A percentile compares a stretch with the other conserved stretches of the same genome.
These are phyloP conservation scores for Colletotrichum aenigma DNA, from an alignment of 2,329 filamentous ascomycete genomes.

Conservation along the genomic window DNA sequence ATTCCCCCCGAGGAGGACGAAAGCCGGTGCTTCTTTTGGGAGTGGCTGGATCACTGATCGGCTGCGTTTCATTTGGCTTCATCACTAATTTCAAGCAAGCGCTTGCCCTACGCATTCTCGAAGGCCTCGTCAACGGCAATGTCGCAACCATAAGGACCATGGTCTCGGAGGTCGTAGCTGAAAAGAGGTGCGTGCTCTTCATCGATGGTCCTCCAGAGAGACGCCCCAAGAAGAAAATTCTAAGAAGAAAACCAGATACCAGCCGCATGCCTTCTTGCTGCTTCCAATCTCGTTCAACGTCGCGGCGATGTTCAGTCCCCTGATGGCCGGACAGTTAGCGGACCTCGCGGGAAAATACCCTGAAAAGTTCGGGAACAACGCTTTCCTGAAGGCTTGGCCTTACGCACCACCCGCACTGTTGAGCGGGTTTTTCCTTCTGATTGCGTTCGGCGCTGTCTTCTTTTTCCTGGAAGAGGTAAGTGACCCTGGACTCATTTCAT, in stretches of 20 bases:
- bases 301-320: neutral
- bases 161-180: conserved; percentile 2
- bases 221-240: neutral
- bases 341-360: conserved; percentile 4
- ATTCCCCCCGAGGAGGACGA: neutral
- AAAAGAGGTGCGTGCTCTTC: neutral
- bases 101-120: neutral
- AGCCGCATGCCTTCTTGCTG: neutral
- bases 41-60: neutral
- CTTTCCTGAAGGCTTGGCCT: neutral
- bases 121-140: neutral
- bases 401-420: neutral
- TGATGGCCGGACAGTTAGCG: neutral
- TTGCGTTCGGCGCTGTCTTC: neutral
- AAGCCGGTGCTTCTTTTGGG: neutral
- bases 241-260: neutral
- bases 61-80: neutral
- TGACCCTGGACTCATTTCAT: neutral
- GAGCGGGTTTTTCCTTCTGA: neutral
- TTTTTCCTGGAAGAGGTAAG: conserved; percentile 3
- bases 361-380: neutral
- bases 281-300: conserved; percentile 1
- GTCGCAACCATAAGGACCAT: neutral
- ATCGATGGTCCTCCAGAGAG: rapidly evolving
- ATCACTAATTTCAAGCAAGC: conserved; percentile 10